Conservation (phyloP, 768 basidiomycete genomes). For the Mycena vitilis region DNA sequence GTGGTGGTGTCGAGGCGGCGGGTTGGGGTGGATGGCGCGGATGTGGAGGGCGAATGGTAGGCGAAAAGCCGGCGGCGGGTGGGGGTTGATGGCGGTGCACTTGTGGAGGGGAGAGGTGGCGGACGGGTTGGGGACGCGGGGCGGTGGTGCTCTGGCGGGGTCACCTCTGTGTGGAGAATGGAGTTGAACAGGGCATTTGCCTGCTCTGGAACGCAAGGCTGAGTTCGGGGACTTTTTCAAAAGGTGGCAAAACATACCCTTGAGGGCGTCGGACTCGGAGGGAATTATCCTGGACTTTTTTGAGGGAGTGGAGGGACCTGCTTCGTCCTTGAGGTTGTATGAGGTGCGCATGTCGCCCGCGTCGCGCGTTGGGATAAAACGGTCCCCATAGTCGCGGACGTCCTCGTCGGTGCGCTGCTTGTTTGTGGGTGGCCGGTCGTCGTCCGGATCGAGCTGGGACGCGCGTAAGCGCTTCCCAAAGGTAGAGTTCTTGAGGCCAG, state of each 20-base stretch:
- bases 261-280: conserved; percentile 80
- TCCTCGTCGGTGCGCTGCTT: conserved; percentile 60
- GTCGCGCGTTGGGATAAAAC: conserved; percentile 78
- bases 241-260: conserved; percentile 58
- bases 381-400: conserved; percentile 64
- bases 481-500: conserved; percentile 84
- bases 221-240: not conserved
- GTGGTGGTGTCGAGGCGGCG: conserved; percentile 82
- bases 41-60: conserved; percentile 72
- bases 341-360: conserved; percentile 72
- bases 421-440: conserved; percentile 62
- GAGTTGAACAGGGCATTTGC: conserved; percentile 85
- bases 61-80: conserved; percentile 73
- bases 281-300: conserved; percentile 72
- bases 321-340: conserved; percentile 73
- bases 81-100: conserved; percentile 60
- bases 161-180: conserved; percentile 82
- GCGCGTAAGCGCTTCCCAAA: conserved; percentile 88
- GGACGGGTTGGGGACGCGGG: conserved; percentile 71
- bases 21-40: conserved; percentile 60
- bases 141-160: conserved; percentile 72
- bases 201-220: conserved; percentile 65
- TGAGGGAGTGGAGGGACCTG: conserved; percentile 67
- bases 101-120: conserved; percentile 53
- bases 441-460: conserved; percentile 71